These are phyloP conservation scores for Seiridium cupressi DNA, from an alignment of 2,329 filamentous ascomycete species.

Conservation along the genomic window DNA sequence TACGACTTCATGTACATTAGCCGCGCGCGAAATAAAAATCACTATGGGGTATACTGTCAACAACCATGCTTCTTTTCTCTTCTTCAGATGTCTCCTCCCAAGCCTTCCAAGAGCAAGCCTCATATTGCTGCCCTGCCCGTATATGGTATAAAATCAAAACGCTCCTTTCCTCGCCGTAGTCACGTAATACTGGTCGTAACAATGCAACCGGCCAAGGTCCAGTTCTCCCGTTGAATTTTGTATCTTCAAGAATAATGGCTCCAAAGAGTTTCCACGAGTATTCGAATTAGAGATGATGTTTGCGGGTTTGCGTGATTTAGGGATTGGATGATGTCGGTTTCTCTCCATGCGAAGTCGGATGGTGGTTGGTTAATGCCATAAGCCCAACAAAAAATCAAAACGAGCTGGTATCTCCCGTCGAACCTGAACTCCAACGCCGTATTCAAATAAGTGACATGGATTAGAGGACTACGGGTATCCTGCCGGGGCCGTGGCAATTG, in stretches of 20 bases:
- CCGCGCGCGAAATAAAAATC: constrained; percentile 14
- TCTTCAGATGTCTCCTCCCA: neutral
- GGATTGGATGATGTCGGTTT: neutral
- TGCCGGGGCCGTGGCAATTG: constrained; percentile 46
- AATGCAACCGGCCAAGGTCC: constrained; percentile 3
- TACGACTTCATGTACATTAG: constrained; percentile 33
- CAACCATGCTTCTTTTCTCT: constrained; percentile 16
- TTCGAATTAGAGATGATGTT: neutral
- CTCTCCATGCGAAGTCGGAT: neutral
- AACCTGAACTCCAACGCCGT: constrained; percentile 31
- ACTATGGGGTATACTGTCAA: constrained; percentile 26
- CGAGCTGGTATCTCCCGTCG: constrained; percentile 25
- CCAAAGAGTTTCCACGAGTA: neutral
- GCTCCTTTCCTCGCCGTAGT: neutral
- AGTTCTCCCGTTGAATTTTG: neutral
- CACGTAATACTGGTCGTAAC: constrained; percentile 2
- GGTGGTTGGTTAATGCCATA: neutral
- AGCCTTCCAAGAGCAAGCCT: neutral
- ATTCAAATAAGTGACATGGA: constrained; percentile 18
- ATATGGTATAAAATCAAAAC: neutral
- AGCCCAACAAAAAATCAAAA: constrained; percentile 16
- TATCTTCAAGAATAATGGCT: neutral
- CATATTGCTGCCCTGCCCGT: neutral
- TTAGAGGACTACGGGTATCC: constrained; percentile 32
- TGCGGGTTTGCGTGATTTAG: neutral